Percentiles rank a stretch among this genome's conserved stretches.
Conservation (phyloP, 2,329 filamentous ascomycete genomes). For the Chaetomiaceae sp. region DNA sequence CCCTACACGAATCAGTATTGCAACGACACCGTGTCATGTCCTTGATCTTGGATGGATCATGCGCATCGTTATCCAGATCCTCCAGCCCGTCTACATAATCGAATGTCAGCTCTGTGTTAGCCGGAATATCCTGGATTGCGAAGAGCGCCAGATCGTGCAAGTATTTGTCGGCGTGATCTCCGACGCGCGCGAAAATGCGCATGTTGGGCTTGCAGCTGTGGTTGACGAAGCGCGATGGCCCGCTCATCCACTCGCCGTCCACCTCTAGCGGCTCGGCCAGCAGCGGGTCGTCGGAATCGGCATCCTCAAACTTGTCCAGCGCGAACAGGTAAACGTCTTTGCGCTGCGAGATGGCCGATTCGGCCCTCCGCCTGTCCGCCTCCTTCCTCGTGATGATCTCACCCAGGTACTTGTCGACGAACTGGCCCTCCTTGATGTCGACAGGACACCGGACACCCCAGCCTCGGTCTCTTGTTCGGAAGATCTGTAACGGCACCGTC, state of each 20-base stretch:
- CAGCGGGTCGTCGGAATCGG: conserved; percentile 48
- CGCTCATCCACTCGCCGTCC: conserved; percentile 70
- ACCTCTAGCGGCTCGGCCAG: conserved; percentile 54
- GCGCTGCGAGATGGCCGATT: conserved; percentile 48
- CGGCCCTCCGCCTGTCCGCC: conserved; percentile 57
- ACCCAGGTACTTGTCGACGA: conserved; percentile 73
- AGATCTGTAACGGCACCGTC: conserved; percentile 66
- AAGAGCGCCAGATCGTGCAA: conserved; percentile 75
- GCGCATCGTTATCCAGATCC: conserved; percentile 41
- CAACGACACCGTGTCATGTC: conserved; percentile 58
- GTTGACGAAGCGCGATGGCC: conserved; percentile 76
- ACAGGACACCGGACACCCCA: conserved; percentile 68
- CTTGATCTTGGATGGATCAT: conserved; percentile 41
- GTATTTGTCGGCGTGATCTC: conserved; percentile 66
- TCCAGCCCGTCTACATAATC: conserved; percentile 67
- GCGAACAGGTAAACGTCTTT: conserved; percentile 76
- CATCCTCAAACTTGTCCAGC: conserved; percentile 71
- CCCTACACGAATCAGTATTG: conserved; percentile 58
- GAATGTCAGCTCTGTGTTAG: conserved; percentile 67
- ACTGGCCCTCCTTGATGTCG: conserved; percentile 64
- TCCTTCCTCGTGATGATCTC: conserved; percentile 60
- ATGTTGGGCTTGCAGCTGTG: conserved; percentile 76
- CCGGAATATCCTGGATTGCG: conserved; percentile 58
- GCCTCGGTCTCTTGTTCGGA: conserved; percentile 64
- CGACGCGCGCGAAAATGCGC: conserved; percentile 71